Conservation (phyloP, 2,329 filamentous ascomycete genomes). For the Sporothrix globosa region DNA sequence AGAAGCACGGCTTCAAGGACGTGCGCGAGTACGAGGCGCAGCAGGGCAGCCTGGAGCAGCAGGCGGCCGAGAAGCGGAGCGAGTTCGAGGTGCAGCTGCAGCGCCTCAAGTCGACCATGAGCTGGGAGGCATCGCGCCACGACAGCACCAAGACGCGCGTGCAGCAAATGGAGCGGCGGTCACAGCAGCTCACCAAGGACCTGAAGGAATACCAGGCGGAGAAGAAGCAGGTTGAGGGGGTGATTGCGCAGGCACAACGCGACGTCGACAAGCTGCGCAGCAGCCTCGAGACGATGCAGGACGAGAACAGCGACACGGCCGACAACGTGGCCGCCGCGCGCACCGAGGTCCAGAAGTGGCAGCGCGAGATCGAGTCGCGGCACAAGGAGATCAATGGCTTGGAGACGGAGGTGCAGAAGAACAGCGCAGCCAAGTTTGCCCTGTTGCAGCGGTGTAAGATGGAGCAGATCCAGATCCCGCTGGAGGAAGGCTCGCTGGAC, state of each 20-base stretch:
- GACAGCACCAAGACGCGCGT: constrained; percentile 69
- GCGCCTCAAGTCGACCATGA: constrained; percentile 65
- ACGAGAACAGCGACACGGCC: constrained; percentile 68
- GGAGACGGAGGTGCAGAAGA: constrained; percentile 86
- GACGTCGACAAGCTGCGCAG: constrained; percentile 77
- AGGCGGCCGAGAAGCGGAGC: constrained; percentile 82
- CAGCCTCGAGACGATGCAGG: constrained; percentile 68
- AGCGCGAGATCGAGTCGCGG: constrained; percentile 74
- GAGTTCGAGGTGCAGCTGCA: constrained; percentile 85
- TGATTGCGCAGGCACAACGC: constrained; percentile 71
- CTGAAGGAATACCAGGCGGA: constrained; percentile 71
- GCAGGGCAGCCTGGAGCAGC: constrained; percentile 88
- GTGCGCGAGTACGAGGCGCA: constrained; percentile 93
- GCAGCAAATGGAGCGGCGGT: constrained; percentile 65
- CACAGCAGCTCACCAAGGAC: constrained; percentile 67
- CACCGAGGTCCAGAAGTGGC: constrained; percentile 78
- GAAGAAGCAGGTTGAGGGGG: constrained; percentile 73
- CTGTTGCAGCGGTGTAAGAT: constrained; percentile 87
- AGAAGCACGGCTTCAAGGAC: constrained; percentile 80
- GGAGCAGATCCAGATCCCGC: constrained; percentile 86
- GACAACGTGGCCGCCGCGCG: constrained; percentile 79
- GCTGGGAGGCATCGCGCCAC: constrained; percentile 59
- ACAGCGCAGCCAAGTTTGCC: constrained; percentile 80
- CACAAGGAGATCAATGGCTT: constrained; percentile 75
- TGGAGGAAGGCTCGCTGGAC: constrained; percentile 76